A percentile compares a stretch with the other conserved stretches of the same genome.
Evolutionary conservation across 2,329 filamentous ascomycete species (phyloP).

Genomic region (Ophioceras dolichostomum): DNA sequence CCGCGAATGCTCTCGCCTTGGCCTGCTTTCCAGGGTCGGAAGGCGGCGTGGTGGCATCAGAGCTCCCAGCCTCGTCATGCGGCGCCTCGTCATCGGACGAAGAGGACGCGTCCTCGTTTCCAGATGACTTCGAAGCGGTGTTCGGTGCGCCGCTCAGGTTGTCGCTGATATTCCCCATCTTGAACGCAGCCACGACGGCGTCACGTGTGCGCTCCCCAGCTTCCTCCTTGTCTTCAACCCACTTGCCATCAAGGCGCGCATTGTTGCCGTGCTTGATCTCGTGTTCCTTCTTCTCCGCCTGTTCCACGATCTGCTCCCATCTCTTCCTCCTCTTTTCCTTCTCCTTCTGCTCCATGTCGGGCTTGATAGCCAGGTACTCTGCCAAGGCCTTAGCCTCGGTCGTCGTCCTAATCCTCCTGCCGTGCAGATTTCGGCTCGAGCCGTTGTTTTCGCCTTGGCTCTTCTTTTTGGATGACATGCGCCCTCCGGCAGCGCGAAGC

Average conservation of each 20-base stretch:
- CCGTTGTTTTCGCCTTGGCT: constrained; percentile 73
- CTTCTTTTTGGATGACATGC: constrained; percentile 95
- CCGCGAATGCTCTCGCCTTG: constrained; percentile 46
- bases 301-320: constrained; percentile 81
- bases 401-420: constrained; percentile 77
- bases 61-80: constrained; percentile 26
- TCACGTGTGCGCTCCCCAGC: constrained; percentile 71
- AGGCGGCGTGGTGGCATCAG: constrained; percentile 36
- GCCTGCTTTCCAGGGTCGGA: constrained; percentile 25
- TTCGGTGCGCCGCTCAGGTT: constrained; percentile 41
- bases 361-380: constrained; percentile 89
- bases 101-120: not conserved
- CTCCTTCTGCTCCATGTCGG: constrained; percentile 92
- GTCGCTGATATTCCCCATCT: constrained; percentile 49
- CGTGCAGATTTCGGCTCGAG: constrained; percentile 88
- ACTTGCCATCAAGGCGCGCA: constrained; percentile 71
- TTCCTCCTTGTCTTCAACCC: constrained; percentile 92
- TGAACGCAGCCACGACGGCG: constrained; percentile 60
- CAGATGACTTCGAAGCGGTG: constrained; percentile 27
- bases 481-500: constrained; percentile 87
- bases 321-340: constrained; percentile 73
- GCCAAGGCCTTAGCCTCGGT: constrained; percentile 92
- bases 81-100: constrained; percentile 19
- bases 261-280: constrained; percentile 66
- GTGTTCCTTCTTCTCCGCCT: constrained; percentile 70